These are phyloP conservation scores for Botrytis pseudocinerea DNA, from an alignment of 2,329 filamentous ascomycete species.

Conservation along the genomic window DNA sequence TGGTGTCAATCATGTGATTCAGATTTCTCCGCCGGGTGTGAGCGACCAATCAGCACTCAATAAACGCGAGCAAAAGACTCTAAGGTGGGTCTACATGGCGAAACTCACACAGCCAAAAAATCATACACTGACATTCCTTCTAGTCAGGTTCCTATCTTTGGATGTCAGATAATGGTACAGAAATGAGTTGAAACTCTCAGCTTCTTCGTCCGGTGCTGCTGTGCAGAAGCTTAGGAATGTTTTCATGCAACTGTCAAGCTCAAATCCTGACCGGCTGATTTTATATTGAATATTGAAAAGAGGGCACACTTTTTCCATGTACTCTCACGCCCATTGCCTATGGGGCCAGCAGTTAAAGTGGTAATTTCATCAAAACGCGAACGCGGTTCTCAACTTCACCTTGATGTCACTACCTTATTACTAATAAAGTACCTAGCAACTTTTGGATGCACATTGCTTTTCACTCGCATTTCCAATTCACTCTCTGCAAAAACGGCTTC, in stretches of 20 bases:
- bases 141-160: neutral
- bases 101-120: neutral
- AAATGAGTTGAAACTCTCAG: neutral
- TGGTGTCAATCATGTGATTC: neutral
- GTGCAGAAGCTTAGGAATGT: neutral
- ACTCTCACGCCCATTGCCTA: neutral
- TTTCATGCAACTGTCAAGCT: neutral
- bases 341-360: constrained; percentile 20
- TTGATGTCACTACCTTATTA: constrained; percentile 1
- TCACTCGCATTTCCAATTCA: neutral
- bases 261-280: neutral
- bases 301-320: neutral
- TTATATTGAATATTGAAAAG: neutral
- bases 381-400: constrained; percentile 16
- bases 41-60: neutral
- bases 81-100: neutral
- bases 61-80: neutral
- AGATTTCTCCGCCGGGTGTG: no score
- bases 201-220: accelerated
- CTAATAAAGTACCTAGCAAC: neutral
- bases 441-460: constrained; percentile 1
- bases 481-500: no score
- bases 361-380: constrained; percentile 12
- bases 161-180: neutral
- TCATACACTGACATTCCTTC: neutral